Conservation (phyloP, 31 red algal genomes). For the Endocladia muricata region DNA sequence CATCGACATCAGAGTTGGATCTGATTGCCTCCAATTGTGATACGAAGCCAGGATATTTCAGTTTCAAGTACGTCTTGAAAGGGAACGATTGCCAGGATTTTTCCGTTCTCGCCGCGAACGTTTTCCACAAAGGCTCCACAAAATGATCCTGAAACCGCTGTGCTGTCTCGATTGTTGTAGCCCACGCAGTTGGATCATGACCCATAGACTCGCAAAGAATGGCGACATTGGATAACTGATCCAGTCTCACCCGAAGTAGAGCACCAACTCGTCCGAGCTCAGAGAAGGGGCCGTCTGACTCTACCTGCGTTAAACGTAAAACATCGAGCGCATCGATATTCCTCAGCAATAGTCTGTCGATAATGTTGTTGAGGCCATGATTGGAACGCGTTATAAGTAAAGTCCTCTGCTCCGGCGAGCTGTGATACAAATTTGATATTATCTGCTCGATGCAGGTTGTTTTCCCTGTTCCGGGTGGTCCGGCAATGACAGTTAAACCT, state of each 20-base stretch:
- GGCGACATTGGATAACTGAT: neutral
- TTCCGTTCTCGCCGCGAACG: neutral
- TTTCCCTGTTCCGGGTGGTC: conserved; percentile 9
- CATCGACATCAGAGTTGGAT: too few species aligned
- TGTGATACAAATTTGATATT: conserved; percentile 1
- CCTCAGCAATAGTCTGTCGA: neutral
- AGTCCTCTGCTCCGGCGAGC: neutral
- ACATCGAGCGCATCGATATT: neutral
- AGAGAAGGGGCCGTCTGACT: neutral
- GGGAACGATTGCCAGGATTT: neutral
- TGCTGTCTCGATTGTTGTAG: too few species aligned
- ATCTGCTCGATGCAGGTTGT: conserved; percentile 4
- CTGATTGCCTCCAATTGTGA: too few species aligned
- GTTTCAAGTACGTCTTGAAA: neutral
- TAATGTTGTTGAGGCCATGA: neutral
- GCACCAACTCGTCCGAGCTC: conserved; percentile 3
- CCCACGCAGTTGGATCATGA: too few species aligned
- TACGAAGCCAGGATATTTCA: too few species aligned
- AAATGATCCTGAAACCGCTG: neutral
- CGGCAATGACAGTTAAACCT: neutral
- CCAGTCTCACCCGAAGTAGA: neutral
- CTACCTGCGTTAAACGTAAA: conserved; percentile 3
- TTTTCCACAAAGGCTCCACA: neutral
- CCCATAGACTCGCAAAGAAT: neutral
- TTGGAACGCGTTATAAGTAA: neutral